Base-by-base conservation (phyloP, 345 rosid genomes). In the Ceriops decandra region DNA sequence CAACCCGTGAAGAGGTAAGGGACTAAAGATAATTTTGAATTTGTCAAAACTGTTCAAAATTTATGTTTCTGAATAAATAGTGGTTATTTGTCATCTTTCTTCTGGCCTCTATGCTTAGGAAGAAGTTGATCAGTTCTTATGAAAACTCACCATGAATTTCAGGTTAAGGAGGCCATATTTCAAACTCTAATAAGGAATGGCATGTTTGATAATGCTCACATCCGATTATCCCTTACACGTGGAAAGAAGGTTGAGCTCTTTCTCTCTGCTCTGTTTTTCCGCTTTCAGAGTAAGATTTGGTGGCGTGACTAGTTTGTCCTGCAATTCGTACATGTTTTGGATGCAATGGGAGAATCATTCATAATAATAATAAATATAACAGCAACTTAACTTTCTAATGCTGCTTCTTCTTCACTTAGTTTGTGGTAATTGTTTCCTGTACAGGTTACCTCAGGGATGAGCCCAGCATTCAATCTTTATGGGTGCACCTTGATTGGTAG, bases 371-470 rank as follows among this genome's bases (percentile, higher is more conserved):
- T 42, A 11, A 11, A 42, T 42, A 3, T 2, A 42, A 42, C 49
- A 42, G 49, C 49, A 42, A 42, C 49, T 42, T 42, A 42, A 2
- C 49, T 42, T 4, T 42, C 49, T 42, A 13, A 3, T 42, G 49
- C 49, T 42, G 19, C 49, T 42, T 42, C 49, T 42, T 13, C 17
- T 42, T 42, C 19, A 42, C 17, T 64, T 68, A 1, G 20, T 32
- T 68, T 51, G 47, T 49, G 17, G 7, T 54, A 11, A 26, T 5
- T 32, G 31, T 63, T 52, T 42, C 42, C 54, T 73, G 19, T 77
- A 61, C 79, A 92, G 96, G 96, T 93, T 56, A 85, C 97, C 64
- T 93, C 98, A 61, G 96, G 97, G 69, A 93, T 93, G 97, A 90
- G 97, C 82, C 98, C 98, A 67, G 87, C 82, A 56, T 93, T 90